Evolutionary conservation across 441 rosid species (phyloP), one percentile per base, ranked within the genome.

Genomic region (Brassica hybrid): DNA sequence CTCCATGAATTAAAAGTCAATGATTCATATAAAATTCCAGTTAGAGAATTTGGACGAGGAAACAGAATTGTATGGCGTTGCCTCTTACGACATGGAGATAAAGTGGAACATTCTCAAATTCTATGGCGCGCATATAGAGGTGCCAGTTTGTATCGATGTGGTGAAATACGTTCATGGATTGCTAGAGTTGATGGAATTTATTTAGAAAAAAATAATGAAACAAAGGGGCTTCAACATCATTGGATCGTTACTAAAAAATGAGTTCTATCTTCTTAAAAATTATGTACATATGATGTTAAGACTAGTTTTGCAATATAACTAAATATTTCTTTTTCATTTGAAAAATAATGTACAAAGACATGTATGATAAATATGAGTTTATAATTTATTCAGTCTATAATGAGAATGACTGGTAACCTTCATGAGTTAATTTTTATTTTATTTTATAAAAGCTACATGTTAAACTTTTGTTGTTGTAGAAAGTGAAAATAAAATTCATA

Each of bases 61-160:
- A 41, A 41, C 14, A 71, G 67, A 61, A 25, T 61, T 14, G 59
- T 72, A 11, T 73, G 76, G 69, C 30, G 19, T 50, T 63, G 76
- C 19, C 69, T 17, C 4, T 50, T 63, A 45, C 18, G 23, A 6
- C 14, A 73, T 0, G 69, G 76, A 18, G 16, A 10, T 0, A 50
- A 13, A 5, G 2, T 13, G 7, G 56, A 48, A 48, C 1, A 48
- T 48, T 50, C 2, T 63, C 11, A 17, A 1, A n/a, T 0, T 0
- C 3, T 63, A 32, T 48, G 62, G 62, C 54, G 52, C 34, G 62
- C 69, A 18, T 73, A 63, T 0, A 18, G 50, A 62, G 69, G 76
- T 30, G 76, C 62, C 0, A 1, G 3, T 18, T 0, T 0, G 0
- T 7, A 2, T 18, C 34, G 62, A 63, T 73, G 76, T 50, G 52